Conservation (phyloP, 202 grass and related monocot species). For the Carex arenaria region DNA sequence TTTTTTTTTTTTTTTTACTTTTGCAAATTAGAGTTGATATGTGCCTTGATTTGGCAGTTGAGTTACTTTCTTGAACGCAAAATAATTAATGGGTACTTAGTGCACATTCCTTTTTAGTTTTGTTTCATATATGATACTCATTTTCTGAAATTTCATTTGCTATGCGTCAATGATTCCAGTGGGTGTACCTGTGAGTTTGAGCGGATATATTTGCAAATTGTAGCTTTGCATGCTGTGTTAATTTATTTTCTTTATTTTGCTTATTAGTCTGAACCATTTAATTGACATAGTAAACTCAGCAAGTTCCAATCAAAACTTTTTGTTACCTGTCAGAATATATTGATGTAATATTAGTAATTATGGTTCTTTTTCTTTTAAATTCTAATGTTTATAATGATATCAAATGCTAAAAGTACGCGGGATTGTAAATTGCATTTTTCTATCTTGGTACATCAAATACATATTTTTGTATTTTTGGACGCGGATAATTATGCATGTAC, state of each 20-base stretch:
- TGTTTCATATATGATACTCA: not conserved
- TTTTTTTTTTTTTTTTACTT: not conserved
- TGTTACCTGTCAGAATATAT: not conserved
- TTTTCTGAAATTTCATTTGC: not conserved
- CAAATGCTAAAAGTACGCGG: too few relatives aligned
- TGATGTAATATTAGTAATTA: too few relatives aligned
- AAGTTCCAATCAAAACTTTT: not conserved
- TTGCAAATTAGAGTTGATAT: not conserved
- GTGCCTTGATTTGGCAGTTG: conserved; percentile 8
- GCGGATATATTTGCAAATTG: not conserved
- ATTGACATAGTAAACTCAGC: not conserved
- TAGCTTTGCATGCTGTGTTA: not conserved
- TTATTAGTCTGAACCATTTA: too few relatives aligned
- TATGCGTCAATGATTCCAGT: not conserved
- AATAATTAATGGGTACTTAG: conserved; percentile 20
- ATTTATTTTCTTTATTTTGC: not conserved
- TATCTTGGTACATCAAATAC: too few relatives aligned
- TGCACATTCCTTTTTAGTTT: conserved; percentile 14
- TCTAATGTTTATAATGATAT: not conserved
- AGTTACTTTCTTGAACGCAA: conserved; percentile 18
- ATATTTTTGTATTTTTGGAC: too few relatives aligned
- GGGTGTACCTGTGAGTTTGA: not conserved
- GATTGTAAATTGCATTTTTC: too few relatives aligned
- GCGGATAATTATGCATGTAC: too few relatives aligned
- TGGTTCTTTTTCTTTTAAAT: not conserved